Conservation (phyloP, 768 basidiomycete species). For the Trametes sanguinea region DNA sequence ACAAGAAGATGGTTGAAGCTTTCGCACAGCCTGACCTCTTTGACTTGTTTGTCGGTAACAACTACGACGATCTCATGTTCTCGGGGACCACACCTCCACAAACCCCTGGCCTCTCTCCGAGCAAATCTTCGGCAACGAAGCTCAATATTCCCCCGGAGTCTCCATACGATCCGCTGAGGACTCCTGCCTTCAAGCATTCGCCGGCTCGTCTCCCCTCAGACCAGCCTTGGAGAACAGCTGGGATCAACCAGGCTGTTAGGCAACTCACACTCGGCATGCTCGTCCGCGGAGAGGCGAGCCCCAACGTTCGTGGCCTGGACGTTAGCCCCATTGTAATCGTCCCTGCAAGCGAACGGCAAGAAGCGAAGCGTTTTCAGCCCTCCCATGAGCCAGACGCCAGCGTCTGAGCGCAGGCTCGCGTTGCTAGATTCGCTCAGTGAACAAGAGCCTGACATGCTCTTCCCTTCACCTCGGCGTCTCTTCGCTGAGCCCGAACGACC, state of each 20-base stretch:
- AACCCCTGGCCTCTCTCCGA: conserved; percentile 28
- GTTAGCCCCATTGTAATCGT: conserved; percentile 36
- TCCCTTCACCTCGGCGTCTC: conserved; percentile 23
- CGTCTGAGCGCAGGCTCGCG: conserved; percentile 2
- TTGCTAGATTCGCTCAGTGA: conserved; percentile 17
- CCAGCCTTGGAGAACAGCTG: conserved; percentile 82
- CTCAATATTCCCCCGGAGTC: conserved; percentile 52
- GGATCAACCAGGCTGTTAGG: conserved; percentile 34
- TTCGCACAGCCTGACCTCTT: neutral
- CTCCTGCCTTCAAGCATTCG: conserved; percentile 78
- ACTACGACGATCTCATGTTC: neutral
- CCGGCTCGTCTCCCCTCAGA: conserved; percentile 73
- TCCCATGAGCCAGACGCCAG: conserved; percentile 17
- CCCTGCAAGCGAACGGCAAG: conserved; percentile 37
- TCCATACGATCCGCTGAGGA: conserved; percentile 73
- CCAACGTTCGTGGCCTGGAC: conserved; percentile 33
- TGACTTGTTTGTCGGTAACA: neutral
- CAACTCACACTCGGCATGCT: conserved; percentile 71
- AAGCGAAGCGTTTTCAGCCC: conserved; percentile 42
- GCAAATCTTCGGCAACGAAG: conserved; percentile 24
- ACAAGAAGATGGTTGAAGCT: neutral
- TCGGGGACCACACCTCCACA: conserved; percentile 30
- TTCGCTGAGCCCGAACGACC: conserved; percentile 22
- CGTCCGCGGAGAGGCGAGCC: conserved; percentile 52
- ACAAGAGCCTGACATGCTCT: conserved; percentile 13